Conservation (phyloP, 345 rosid species). For the Aquilaria malaccensis region DNA sequence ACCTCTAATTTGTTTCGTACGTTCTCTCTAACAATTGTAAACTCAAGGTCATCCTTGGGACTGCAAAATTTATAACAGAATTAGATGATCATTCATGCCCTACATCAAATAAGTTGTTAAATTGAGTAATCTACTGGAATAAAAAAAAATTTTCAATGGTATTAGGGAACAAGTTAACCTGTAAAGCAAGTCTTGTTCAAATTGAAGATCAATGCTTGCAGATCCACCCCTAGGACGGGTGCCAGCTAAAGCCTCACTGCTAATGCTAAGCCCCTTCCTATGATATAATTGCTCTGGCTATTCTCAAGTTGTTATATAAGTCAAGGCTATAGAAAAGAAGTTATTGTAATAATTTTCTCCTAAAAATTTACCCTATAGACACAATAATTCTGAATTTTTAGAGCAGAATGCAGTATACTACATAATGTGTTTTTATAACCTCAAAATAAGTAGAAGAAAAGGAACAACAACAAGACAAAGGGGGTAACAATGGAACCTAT, state of each 20-base stretch:
- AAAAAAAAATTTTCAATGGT: background rate
- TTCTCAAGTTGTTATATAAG: slow-evolving; percentile 41
- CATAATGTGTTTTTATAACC: no score
- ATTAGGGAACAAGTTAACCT: slow-evolving; percentile 32
- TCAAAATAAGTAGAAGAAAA: background rate
- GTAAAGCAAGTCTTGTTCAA: slow-evolving; percentile 71
- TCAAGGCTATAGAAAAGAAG: slow-evolving; percentile 24
- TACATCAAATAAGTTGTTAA: slow-evolving; percentile 1
- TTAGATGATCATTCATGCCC: background rate
- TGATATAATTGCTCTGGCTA: slow-evolving; percentile 97
- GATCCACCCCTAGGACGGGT: slow-evolving; percentile 83
- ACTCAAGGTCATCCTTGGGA: slow-evolving; percentile 82
- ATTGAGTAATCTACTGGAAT: background rate
- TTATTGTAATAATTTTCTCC: slow-evolving; percentile 8
- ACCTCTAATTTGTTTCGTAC: slow-evolving; percentile 66
- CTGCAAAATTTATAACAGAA: slow-evolving; percentile 27
- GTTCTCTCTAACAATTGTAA: slow-evolving; percentile 78
- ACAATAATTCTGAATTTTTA: no score
- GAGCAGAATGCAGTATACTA: no score
- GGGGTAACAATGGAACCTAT: no score
- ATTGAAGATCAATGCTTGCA: slow-evolving; percentile 49
- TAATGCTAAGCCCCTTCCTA: slow-evolving; percentile 53
- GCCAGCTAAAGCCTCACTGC: slow-evolving; percentile 88
- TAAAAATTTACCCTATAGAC: background rate
- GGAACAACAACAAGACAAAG: no score